Percentiles rank a stretch among this genome's conserved stretches.
These are phyloP conservation scores for Elsinoe australis DNA, from an alignment of 2,329 filamentous ascomycete species.

Conservation along the genomic window DNA sequence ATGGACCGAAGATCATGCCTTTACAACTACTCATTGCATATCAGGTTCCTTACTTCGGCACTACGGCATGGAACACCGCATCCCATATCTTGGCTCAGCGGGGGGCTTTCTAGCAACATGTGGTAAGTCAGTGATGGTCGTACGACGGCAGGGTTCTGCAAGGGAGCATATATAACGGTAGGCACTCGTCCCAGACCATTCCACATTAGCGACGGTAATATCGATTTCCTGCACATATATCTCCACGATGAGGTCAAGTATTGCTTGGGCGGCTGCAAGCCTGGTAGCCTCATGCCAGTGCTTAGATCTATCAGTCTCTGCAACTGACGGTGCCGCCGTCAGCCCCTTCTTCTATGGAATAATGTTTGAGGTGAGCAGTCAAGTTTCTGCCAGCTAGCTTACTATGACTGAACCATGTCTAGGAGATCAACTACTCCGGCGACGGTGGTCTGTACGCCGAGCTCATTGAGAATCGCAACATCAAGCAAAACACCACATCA, in stretches of 20 bases:
- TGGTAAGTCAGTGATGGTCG: neutral
- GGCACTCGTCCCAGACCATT: neutral
- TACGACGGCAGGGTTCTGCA: neutral
- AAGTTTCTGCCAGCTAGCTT: neutral
- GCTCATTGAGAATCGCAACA: conserved; percentile 5
- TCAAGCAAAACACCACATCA: neutral
- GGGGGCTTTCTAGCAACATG: neutral
- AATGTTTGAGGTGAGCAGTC: conserved; percentile 4
- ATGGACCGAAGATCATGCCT: too few relatives aligned
- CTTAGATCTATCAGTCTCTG: neutral
- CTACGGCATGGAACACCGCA: neutral
- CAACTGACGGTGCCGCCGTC: neutral
- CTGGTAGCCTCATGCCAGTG: neutral
- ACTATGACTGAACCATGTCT: too few relatives aligned
- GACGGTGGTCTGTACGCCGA: neutral
- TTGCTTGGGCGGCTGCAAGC: neutral
- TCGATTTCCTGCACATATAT: neutral
- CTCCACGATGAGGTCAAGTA: neutral
- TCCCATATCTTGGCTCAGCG: neutral
- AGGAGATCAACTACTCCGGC: conserved; percentile 16
- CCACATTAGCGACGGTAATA: neutral
- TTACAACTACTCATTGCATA: neutral
- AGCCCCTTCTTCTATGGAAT: conserved; percentile 1
- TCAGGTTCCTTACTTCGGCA: neutral
- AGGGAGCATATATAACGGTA: neutral